Evolutionary conservation across 805 yeast genomes (phyloP).

Genomic region (Jamesozyma piceae): DNA sequence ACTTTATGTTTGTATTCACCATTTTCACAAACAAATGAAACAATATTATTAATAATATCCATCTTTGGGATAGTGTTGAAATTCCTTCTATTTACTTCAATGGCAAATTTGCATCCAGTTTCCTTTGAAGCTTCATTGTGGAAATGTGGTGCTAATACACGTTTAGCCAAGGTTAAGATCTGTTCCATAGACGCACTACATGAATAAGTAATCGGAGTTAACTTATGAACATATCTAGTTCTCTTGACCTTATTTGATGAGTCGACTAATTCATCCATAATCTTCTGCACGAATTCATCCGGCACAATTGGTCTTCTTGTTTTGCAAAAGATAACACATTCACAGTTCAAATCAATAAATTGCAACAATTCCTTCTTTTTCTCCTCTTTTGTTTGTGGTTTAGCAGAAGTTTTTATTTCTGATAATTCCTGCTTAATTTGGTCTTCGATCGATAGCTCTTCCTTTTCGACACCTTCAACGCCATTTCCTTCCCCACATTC

Average conservation of each 20-base stretch:
- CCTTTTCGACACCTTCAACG: constrained; percentile 28
- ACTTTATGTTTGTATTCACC: constrained; percentile 55
- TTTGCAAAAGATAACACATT: constrained; percentile 78
- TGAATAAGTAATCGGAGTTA: constrained; percentile 72
- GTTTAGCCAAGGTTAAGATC: constrained; percentile 46
- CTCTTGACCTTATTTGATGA: constrained; percentile 38
- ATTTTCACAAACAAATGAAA: constrained; percentile 59
- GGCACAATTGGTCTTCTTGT: constrained; percentile 74
- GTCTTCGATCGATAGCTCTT: constrained; percentile 60
- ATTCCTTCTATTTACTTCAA: constrained; percentile 69
- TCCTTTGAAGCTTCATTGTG: constrained; percentile 35
- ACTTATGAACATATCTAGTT: constrained; percentile 65
- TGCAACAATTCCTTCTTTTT: constrained; percentile 41
- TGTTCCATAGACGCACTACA: constrained; percentile 66
- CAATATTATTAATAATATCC: constrained; percentile 65
- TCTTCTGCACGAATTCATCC: constrained; percentile 50
- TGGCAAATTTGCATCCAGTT: constrained; percentile 51
- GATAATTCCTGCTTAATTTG: constrained; percentile 63
- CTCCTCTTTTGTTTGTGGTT: constrained; percentile 29
- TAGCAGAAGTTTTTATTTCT: constrained; percentile 39
- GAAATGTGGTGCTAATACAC: constrained; percentile 60
- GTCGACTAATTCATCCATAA: constrained; percentile 53
- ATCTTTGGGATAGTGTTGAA: constrained; percentile 63
- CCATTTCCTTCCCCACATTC: constrained; percentile 13
- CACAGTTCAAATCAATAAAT: constrained; percentile 62